phyloP scores from a whole-genome alignment of 1,284 basidiomycete genomes.

The Leccinum angustisporum region DNA sequence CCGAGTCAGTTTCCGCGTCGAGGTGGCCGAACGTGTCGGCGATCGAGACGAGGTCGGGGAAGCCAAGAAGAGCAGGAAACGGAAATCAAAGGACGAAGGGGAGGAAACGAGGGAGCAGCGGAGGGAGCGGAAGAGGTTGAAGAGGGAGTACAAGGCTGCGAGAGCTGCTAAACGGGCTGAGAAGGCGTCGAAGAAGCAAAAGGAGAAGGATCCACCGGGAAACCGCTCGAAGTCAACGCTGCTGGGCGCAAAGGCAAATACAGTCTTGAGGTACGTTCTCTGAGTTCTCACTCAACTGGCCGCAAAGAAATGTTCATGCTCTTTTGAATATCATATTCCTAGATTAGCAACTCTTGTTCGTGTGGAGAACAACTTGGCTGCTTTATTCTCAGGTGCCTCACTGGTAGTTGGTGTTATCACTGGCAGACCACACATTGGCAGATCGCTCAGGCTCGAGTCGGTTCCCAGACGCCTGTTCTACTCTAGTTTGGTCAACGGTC shows the following conservation, averaged over 20 bases:
- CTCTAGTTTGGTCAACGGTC: conserved; percentile 7
- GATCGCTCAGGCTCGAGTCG: neutral
- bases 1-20: neutral
- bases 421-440: neutral
- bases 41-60: neutral
- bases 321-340: neutral
- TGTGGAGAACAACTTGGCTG: neutral
- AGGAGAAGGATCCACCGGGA: conserved; percentile 4
- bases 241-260: conserved; percentile 46
- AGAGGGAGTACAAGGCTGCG: conserved; percentile 24
- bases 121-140: conserved; percentile 26
- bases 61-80: conserved; percentile 9
- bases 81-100: conserved; percentile 4
- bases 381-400: neutral
- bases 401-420: conserved; percentile 7
- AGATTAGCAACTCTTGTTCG: neutral
- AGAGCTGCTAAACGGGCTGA: conserved; percentile 19
- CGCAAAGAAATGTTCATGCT: neutral
- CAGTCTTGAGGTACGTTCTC: conserved; percentile 33
- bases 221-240: conserved; percentile 52
- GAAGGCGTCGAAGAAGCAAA: conserved; percentile 13
- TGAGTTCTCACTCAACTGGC: neutral
- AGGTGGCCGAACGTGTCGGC: neutral
- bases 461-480: conserved; percentile 1
- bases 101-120: conserved; percentile 25